These are phyloP conservation scores for Avena insularis DNA, from an alignment of 176 grass and related monocot species.

Conservation along the genomic window DNA sequence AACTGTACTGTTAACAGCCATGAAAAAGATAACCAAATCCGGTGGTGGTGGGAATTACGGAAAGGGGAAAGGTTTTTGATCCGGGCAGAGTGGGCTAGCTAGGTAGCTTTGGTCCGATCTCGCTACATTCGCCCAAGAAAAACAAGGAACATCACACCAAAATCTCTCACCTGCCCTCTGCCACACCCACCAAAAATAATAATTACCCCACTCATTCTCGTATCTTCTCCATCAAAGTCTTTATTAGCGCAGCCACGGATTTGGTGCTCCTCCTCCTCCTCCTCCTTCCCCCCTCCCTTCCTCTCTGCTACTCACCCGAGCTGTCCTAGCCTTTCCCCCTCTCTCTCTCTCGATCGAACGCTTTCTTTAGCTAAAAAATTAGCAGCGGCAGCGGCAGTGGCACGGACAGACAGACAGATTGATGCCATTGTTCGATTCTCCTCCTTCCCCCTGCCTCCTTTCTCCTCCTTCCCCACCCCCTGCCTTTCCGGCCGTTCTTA, in stretches of 20 bases:
- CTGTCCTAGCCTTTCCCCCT: constrained; percentile 27
- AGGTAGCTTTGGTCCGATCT: background rate
- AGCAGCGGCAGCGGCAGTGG: constrained; percentile 33
- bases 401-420: constrained; percentile 31
- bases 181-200: constrained; percentile 14
- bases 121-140: constrained; percentile 7
- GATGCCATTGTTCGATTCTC: constrained; percentile 48
- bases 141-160: constrained; percentile 30
- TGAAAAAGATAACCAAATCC: too few species aligned
- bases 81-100: background rate
- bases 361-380: constrained; percentile 49
- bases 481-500: constrained; percentile 38
- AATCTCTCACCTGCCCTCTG: constrained; percentile 17
- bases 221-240: background rate
- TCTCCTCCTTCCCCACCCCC: background rate
- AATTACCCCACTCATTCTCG: constrained; percentile 31
- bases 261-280: constrained; percentile 23
- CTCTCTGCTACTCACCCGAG: constrained; percentile 14
- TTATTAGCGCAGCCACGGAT: background rate
- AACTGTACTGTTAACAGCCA: background rate
- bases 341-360: background rate
- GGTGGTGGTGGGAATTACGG: too few species aligned
- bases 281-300: background rate
- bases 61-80: background rate
- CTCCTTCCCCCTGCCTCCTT: background rate